Conservation (phyloP, 2,329 filamentous ascomycete genomes). For the Paracorniculantispora psalliotae region DNA sequence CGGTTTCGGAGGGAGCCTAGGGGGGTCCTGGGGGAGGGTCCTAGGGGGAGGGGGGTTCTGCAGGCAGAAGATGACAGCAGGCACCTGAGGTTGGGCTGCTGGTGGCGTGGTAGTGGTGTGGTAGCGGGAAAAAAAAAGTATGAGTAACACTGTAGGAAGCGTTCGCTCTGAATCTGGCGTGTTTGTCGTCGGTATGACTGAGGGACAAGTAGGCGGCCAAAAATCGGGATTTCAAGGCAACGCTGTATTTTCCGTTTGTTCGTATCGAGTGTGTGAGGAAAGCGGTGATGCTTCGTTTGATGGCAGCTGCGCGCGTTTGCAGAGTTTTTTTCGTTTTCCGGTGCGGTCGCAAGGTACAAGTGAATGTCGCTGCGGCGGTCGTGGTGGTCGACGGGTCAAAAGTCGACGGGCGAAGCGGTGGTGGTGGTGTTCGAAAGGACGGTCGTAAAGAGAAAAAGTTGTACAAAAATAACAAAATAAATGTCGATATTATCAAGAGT, state of each 20-base stretch:
- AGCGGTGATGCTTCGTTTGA: neutral
- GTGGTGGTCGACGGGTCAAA: slow-evolving; percentile 19
- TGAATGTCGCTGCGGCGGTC: slow-evolving; percentile 42
- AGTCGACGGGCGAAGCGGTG: slow-evolving; percentile 6
- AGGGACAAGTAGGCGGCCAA: neutral
- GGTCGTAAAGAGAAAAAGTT: slow-evolving; percentile 13
- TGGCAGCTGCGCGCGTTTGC: neutral
- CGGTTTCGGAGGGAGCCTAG: slow-evolving; percentile 33
- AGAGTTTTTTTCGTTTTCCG: neutral
- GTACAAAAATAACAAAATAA: slow-evolving; percentile 19
- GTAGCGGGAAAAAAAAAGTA: neutral
- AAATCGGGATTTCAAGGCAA: neutral
- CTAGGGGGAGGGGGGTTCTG: neutral
- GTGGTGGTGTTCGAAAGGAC: slow-evolving; percentile 15
- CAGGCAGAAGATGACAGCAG: slow-evolving; percentile 8
- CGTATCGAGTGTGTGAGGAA: neutral
- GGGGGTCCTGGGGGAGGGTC: slow-evolving; percentile 5
- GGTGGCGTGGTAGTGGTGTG: neutral
- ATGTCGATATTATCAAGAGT: slow-evolving; percentile 5
- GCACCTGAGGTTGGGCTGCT: slow-evolving; percentile 8
- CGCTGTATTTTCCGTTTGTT: neutral
- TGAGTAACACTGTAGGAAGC: slow-evolving; percentile 10
- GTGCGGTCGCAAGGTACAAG: slow-evolving; percentile 42
- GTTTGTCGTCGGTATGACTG: slow-evolving; percentile 2
- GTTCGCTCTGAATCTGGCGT: neutral